phyloP scores from a whole-genome alignment of 495 filamentous ascomycete genomes.

The Achaetomiella virescens region DNA sequence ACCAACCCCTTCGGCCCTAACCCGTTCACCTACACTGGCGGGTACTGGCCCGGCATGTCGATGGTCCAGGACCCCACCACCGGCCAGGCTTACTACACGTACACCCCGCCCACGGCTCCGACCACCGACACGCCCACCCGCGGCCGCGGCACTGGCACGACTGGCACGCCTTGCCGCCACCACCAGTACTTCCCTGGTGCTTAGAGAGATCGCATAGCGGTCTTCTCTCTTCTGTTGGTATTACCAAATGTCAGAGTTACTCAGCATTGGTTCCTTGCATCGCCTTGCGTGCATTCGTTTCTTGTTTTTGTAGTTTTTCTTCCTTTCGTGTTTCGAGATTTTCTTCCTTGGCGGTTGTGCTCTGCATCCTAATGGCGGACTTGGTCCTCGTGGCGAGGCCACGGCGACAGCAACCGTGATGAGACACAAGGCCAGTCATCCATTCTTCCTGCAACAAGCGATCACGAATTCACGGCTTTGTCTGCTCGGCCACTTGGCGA shows the following conservation, averaged over 20 bases:
- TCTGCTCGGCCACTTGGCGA: neutral
- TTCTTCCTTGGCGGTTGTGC: neutral
- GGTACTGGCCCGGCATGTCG: constrained; percentile 5
- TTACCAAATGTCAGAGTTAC: constrained; percentile 6
- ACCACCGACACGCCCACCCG: constrained; percentile 3
- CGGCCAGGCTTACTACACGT: constrained; percentile 4
- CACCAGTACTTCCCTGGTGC: neutral
- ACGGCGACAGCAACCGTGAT: neutral
- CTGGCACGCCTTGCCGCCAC: no score
- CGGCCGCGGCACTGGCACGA: neutral
- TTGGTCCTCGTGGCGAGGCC: neutral
- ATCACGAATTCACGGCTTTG: constrained; percentile 5
- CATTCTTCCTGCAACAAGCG: neutral
- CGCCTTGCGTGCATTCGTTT: neutral
- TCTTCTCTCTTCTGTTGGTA: neutral
- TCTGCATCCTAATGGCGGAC: neutral
- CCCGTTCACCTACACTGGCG: constrained; percentile 1
- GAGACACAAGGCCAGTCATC: neutral
- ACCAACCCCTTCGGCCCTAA: neutral
- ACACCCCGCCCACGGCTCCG: neutral
- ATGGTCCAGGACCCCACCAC: constrained; percentile 5
- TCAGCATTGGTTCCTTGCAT: constrained; percentile 7
- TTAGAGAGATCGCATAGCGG: neutral
- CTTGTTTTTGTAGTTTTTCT: neutral
- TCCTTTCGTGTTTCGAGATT: neutral